Evolutionary conservation across 768 basidiomycete species (phyloP), one percentile per base, ranked within the genome.

Genomic region (Kwoniella shandongensis): DNA sequence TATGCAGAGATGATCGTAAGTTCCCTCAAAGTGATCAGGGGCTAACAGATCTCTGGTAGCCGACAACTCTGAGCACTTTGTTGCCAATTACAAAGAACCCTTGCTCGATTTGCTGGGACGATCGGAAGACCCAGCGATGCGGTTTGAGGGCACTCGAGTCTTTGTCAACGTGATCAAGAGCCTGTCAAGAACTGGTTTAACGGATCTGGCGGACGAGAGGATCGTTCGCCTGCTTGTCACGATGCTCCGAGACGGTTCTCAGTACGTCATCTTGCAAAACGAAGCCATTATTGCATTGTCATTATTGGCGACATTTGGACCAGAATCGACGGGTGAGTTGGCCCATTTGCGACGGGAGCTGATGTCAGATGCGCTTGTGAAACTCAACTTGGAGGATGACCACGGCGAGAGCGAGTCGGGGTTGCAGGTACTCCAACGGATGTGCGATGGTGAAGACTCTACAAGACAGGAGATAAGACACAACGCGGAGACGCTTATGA

Each of bases 101-200:
- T 82, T 98, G 42, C 79, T 96, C 29, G 83, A 83, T 5, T 81
- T 99, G 18, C 81, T 88, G 26, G 81, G 82, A 47, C 86, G 91
- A 39, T 87, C 91, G 4, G 88, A 93, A 66, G 87, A 87, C 18
- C 78, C 88, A 1, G 84, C 89, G 1, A 80, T 93, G 32, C 88
- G 87, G 76, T 91, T 88, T 70, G 94, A 99, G 79, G 88, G 88
- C 27, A 87, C 91, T 17, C 85, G 94, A 18, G 84, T 93, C 2
- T 78, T 96, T 39, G 90, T 91, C 67, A 91, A 94, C 73, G 82
- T 87, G 20, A 81, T 91, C 64, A 73, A 85, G 88, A 7, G 78
- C 92, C 18, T 89, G 44, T n/a, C 50, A 42, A 5, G 79, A 18
- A 83, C 51, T 78, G 2, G 4, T 36, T 27, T 84, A 20, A 82